phyloP scores from a whole-genome alignment of 768 basidiomycete species.

The Tylopilus felleus region DNA sequence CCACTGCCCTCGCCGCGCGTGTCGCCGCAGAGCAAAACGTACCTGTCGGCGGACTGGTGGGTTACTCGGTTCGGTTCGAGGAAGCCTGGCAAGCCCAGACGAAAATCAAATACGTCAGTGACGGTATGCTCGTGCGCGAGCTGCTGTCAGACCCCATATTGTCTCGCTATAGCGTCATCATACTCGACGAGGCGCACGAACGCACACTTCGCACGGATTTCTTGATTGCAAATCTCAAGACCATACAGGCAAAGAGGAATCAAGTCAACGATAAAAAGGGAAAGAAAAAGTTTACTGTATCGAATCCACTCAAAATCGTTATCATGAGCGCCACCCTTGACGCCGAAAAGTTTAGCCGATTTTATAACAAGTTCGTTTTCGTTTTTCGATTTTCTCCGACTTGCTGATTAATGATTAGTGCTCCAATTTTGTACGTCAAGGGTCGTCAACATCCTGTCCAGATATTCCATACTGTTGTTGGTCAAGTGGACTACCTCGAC shows the following conservation, averaged over 20 bases:
- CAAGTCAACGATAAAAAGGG: slow-evolving; percentile 41
- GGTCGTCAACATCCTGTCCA: slow-evolving; percentile 92
- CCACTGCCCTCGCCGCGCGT: slow-evolving; percentile 88
- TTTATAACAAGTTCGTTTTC: slow-evolving; percentile 71
- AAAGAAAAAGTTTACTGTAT: slow-evolving; percentile 36
- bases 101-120: slow-evolving; percentile 93
- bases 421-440: slow-evolving; percentile 85
- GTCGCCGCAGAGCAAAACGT: slow-evolving; percentile 83
- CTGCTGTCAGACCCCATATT: slow-evolving; percentile 75
- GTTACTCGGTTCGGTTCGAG: slow-evolving; percentile 96
- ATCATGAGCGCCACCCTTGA: slow-evolving; percentile 99
- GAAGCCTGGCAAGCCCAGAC: slow-evolving; percentile 71
- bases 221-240: slow-evolving; percentile 86
- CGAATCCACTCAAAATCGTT: slow-evolving; percentile 81
- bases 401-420: slow-evolving; percentile 43
- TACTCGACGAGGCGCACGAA: slow-evolving; percentile 98
- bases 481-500: slow-evolving; percentile 83
- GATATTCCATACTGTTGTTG: slow-evolving; percentile 70
- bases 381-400: not conserved
- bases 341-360: slow-evolving; percentile 88
- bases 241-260: slow-evolving; percentile 69
- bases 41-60: slow-evolving; percentile 72
- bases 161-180: slow-evolving; percentile 78
- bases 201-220: slow-evolving; percentile 92
- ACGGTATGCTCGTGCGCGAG: slow-evolving; percentile 97